phyloP scores from a whole-genome alignment of 768 basidiomycete species.

The Mycena chlorophos region DNA sequence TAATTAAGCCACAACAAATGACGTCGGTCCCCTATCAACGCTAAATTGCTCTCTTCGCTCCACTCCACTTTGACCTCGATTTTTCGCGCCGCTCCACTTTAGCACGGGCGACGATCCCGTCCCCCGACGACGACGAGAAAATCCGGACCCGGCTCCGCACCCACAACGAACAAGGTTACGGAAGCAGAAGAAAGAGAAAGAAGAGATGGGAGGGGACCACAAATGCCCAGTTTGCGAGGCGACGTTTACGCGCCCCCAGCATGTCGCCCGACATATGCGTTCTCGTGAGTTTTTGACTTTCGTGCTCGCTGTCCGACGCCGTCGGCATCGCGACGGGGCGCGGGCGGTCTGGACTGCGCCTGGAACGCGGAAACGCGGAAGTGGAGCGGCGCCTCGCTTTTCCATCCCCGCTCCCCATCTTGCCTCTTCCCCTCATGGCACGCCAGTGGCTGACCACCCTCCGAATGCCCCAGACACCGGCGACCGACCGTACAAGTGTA shows the following conservation, averaged over 20 bases:
- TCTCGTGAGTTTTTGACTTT: constrained; percentile 75
- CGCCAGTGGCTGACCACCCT: not conserved
- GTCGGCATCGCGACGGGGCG: not conserved
- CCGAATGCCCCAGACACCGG: constrained; percentile 68
- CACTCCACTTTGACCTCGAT: no score
- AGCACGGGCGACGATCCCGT: no score
- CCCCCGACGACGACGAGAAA: no score
- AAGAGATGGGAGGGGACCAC: constrained; percentile 84
- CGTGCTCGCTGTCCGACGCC: constrained; percentile 7
- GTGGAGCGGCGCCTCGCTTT: no score
- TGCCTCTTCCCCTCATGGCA: not conserved
- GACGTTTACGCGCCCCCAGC: constrained; percentile 85
- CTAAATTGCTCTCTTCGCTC: no score
- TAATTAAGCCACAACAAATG: no score
- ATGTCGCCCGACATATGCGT: constrained; percentile 89
- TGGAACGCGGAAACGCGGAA: not conserved
- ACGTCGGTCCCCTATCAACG: no score
- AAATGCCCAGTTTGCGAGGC: constrained; percentile 86
- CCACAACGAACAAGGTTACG: no score
- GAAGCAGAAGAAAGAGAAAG: no score
- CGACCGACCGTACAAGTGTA: constrained; percentile 87
- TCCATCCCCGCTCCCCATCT: no score
- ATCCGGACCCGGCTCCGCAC: no score
- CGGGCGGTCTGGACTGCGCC: not conserved
- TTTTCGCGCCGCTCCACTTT: no score